phyloP scores from a whole-genome alignment of 1,284 basidiomycete species.

The Ustilago nuda region DNA sequence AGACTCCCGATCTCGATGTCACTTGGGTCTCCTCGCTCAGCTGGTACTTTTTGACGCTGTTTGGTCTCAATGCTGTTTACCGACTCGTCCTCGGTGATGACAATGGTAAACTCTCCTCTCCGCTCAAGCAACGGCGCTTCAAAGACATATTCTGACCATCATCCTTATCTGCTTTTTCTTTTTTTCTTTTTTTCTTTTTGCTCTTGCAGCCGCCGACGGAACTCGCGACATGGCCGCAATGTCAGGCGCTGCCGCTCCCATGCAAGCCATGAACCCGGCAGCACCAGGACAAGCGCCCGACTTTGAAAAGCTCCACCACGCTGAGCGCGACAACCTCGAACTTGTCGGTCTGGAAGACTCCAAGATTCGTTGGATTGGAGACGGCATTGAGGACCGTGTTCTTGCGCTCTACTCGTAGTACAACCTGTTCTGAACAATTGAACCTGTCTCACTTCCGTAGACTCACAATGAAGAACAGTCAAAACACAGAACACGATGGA shows the following conservation, averaged over 20 bases:
- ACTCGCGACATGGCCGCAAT: slow-evolving; percentile 68
- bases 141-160: too few relatives aligned
- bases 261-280: slow-evolving; percentile 44
- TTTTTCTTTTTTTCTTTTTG: neutral
- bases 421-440: neutral
- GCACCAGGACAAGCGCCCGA: slow-evolving; percentile 75
- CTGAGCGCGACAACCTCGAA: slow-evolving; percentile 91
- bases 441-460: neutral
- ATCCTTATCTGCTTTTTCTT: neutral
- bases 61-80: slow-evolving; percentile 95
- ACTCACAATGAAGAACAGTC: neutral
- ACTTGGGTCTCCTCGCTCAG: slow-evolving; percentile 98
- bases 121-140: neutral
- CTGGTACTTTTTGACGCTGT: slow-evolving; percentile 99
- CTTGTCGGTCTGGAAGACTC: slow-evolving; percentile 76
- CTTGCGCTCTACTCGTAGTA: slow-evolving; percentile 56
- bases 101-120: slow-evolving; percentile 77
- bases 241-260: slow-evolving; percentile 50
- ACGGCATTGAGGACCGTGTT: slow-evolving; percentile 66
- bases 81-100: slow-evolving; percentile 90
- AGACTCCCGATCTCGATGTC: slow-evolving; percentile 96
- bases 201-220: slow-evolving; percentile 64
- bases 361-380: slow-evolving; percentile 61
- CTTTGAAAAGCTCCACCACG: slow-evolving; percentile 87
- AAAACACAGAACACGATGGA: neutral